Percentiles rank a stretch among this genome's conserved stretches.
Evolutionary conservation across 1,284 basidiomycete species (phyloP).

Genomic region (Violaceomyces palustris): DNA sequence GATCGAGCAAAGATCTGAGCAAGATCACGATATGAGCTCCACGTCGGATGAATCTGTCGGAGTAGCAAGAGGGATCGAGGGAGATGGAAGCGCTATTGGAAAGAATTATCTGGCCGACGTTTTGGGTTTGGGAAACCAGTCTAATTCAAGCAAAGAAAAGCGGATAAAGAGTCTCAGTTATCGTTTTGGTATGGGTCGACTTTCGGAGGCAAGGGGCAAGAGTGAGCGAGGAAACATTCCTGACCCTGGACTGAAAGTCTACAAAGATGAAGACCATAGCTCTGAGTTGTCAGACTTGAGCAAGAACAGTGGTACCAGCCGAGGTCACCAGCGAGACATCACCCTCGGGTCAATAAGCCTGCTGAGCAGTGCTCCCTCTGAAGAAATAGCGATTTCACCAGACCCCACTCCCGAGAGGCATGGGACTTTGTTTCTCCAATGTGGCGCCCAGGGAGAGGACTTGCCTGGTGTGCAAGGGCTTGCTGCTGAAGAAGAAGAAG

Average conservation of each 20-base stretch:
- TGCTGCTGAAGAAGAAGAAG: too few species aligned
- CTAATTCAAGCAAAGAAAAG: neutral
- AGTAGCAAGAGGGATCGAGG: too few species aligned
- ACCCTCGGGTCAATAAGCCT: neutral
- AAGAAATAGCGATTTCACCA: neutral
- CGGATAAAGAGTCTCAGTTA: neutral
- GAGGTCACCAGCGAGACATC: neutral
- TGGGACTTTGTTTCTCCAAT: too few species aligned
- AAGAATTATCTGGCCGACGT: too few species aligned
- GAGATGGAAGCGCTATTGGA: too few species aligned
- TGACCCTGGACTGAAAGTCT: neutral
- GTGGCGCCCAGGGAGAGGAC: too few species aligned
- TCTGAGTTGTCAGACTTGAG: neutral
- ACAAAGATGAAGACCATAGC: neutral
- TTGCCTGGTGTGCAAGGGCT: too few species aligned
- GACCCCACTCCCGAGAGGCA: neutral
- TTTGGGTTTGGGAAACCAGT: too few species aligned
- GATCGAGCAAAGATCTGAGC: too few species aligned
- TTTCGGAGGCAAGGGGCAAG: too few species aligned
- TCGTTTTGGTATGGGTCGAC: neutral
- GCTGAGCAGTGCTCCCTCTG: neutral
- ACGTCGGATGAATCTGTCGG: too few species aligned
- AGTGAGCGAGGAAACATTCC: neutral
- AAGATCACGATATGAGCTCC: too few species aligned
- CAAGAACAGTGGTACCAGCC: neutral